phyloP scores from a whole-genome alignment of 2,329 filamentous ascomycete species.

The Sporothrix pseudoabietina region DNA sequence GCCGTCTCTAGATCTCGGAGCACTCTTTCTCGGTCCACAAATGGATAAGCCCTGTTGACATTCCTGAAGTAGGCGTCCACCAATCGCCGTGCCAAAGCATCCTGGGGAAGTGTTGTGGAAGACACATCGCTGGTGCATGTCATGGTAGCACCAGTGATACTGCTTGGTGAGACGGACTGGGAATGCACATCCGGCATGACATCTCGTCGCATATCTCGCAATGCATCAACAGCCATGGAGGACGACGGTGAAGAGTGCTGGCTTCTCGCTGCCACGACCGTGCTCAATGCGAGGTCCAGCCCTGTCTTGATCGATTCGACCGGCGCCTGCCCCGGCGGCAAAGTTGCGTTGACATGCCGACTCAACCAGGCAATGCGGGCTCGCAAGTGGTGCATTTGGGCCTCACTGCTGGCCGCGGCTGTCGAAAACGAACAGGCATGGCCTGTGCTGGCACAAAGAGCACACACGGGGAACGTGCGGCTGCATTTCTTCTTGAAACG shows the following conservation, averaged over 20 bases:
- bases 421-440: conserved; percentile 45
- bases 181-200: background rate
- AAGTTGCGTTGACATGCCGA: conserved; percentile 11
- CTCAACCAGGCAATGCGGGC: conserved; percentile 48
- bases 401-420: conserved; percentile 37
- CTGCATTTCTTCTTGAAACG: conserved; percentile 49
- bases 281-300: background rate
- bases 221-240: background rate
- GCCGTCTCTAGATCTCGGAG: conserved; percentile 42
- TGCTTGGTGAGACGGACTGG: background rate
- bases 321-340: conserved; percentile 4
- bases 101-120: conserved; percentile 36
- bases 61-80: conserved; percentile 53
- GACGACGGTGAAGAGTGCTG: background rate
- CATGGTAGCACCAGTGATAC: background rate
- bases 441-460: conserved; percentile 46
- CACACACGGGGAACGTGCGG: conserved; percentile 47
- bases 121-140: background rate
- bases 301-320: conserved; percentile 41
- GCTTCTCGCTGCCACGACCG: background rate
- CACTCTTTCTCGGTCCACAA: conserved; percentile 46
- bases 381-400: conserved; percentile 41
- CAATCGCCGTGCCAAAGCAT: conserved; percentile 38
- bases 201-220: background rate
- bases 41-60: conserved; percentile 51